These are phyloP conservation scores for Skeletonema marinoi DNA, from an alignment of 108 stramenopile species.

Conservation along the genomic window DNA sequence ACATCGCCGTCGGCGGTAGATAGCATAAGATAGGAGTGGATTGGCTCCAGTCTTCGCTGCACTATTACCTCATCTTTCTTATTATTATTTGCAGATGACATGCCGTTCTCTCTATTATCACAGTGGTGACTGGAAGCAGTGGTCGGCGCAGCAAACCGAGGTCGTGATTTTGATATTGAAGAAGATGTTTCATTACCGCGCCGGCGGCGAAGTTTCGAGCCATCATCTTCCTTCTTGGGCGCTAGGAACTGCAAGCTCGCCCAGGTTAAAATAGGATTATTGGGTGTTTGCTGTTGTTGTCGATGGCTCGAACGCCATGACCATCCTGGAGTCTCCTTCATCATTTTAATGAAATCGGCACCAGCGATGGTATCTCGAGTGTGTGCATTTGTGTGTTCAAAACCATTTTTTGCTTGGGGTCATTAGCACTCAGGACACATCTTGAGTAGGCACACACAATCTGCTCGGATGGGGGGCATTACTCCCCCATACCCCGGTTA, in stretches of 20 bases:
- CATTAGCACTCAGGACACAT: no score
- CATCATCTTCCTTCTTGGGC: not conserved
- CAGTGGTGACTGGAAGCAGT: not conserved
- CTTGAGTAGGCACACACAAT: not conserved
- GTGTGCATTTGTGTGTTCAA: no score
- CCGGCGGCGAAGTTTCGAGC: not conserved
- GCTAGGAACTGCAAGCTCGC: not conserved
- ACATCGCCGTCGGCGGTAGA: conserved; percentile 1
- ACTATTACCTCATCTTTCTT: not conserved
- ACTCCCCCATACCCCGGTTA: not conserved
- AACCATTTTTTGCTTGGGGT: no score
- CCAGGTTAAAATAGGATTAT: not conserved
- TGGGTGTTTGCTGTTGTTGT: not conserved
- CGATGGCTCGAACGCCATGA: not conserved
- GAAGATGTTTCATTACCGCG: not conserved
- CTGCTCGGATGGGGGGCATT: no score
- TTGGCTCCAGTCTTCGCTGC: conserved; percentile 5
- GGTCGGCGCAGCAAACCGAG: not conserved
- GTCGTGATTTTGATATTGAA: not conserved
- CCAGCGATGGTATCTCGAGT: no score
- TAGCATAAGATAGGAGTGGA: conserved; percentile 18
- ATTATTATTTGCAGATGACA: not conserved
- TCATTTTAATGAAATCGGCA: not conserved
- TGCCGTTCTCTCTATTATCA: not conserved
- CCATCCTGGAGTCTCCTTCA: not conserved